Evolutionary conservation across 306 rosid species (phyloP).

Genomic region (Rosa chinensis): DNA sequence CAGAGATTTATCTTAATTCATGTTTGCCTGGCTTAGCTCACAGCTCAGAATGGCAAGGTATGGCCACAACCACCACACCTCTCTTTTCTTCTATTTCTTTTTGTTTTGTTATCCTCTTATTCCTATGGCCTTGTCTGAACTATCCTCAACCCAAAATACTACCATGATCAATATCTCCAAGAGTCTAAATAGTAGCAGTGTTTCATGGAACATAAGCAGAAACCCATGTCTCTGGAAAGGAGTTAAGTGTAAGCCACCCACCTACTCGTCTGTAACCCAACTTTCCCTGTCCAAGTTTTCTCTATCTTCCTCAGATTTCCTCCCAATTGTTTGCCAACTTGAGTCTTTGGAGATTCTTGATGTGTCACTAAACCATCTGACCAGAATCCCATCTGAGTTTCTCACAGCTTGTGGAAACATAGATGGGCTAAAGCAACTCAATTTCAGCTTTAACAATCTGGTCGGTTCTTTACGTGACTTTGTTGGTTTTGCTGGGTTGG

Average conservation of each 20-base stretch:
- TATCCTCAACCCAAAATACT: slow-evolving; percentile 44
- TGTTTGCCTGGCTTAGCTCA: not conserved
- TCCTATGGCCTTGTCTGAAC: slow-evolving; percentile 40
- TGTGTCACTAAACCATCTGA: slow-evolving; percentile 44
- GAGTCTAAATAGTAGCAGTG: slow-evolving; percentile 1
- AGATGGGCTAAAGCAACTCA: slow-evolving; percentile 42
- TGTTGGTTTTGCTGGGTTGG: slow-evolving; percentile 55
- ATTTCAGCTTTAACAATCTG: slow-evolving; percentile 52
- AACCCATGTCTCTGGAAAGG: slow-evolving; percentile 74
- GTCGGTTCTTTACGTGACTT: slow-evolving; percentile 47
- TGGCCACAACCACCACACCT: slow-evolving; percentile 11
- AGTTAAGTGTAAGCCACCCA: slow-evolving; percentile 38
- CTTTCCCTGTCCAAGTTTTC: slow-evolving; percentile 39
- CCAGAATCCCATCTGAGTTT: slow-evolving; percentile 47
- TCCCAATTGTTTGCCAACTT: slow-evolving; percentile 53
- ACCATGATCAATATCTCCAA: slow-evolving; percentile 43
- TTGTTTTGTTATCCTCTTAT: slow-evolving; percentile 28
- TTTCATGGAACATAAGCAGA: slow-evolving; percentile 28
- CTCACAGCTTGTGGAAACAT: slow-evolving; percentile 53
- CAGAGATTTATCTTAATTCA: not conserved
- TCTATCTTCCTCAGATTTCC: slow-evolving; percentile 41
- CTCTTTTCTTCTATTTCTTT: slow-evolving; percentile 22
- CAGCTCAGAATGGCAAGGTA: slow-evolving; percentile 43
- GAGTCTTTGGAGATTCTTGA: slow-evolving; percentile 58
- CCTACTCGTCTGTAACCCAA: slow-evolving; percentile 28